Conservation (phyloP, 1,284 basidiomycete species). For the Agroathelia rolfsii region DNA sequence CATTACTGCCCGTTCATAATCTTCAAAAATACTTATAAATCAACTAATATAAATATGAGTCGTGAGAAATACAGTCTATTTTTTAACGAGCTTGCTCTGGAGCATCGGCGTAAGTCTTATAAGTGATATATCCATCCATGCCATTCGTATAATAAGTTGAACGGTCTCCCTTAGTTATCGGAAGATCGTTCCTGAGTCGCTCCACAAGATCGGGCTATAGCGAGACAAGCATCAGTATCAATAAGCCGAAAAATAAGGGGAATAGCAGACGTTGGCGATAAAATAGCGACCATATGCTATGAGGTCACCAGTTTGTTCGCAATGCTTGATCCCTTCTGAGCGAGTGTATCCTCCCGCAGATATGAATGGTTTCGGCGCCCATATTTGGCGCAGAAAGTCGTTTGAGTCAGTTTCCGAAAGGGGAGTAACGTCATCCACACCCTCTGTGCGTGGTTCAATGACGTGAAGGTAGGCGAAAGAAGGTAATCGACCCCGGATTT, state of each 20-base stretch:
- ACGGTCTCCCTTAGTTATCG: constrained; percentile 14
- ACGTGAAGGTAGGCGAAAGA: constrained; percentile 32
- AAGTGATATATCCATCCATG: no score
- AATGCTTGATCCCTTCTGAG: constrained; percentile 22
- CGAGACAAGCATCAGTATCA: no score
- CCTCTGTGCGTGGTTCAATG: no score
- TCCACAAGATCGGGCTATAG: constrained; percentile 40
- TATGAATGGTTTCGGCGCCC: constrained; percentile 31
- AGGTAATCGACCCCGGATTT: constrained; percentile 17
- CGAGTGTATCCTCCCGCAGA: constrained; percentile 35
- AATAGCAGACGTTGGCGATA: constrained; percentile 33
- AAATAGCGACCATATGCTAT: constrained; percentile 40
- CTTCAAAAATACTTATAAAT: no score
- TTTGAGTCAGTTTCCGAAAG: constrained; percentile 22
- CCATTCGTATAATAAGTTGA: constrained; percentile 22
- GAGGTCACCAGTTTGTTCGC: constrained; percentile 25
- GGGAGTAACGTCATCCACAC: no score
- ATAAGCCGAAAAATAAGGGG: no score
- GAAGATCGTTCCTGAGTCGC: constrained; percentile 23
- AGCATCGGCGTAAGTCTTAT: no score
- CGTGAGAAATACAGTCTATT: no score
- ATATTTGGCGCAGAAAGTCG: constrained; percentile 26
- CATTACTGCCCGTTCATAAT: no score
- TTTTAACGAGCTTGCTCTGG: no score
- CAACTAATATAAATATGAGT: no score